Evolutionary conservation across 176 grass and related monocot genomes (phyloP).

Genomic region (Puccinellia tenuiflora): DNA sequence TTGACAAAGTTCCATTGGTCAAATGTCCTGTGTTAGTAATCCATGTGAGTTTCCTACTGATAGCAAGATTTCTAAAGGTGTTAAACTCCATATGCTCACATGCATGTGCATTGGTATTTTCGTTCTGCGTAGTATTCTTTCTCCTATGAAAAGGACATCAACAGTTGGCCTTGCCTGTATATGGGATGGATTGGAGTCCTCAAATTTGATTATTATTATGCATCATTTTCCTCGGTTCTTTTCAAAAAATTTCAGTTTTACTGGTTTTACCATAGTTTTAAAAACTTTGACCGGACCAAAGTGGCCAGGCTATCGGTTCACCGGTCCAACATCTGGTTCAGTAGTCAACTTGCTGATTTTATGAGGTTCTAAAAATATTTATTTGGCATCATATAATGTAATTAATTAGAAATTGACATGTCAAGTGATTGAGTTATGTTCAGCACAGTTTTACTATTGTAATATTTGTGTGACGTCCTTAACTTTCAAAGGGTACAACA

Average conservation of each 20-base stretch:
- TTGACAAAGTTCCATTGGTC: slow-evolving; percentile 87
- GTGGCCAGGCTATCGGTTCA: not conserved
- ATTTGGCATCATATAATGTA: not conserved
- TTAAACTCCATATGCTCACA: slow-evolving; percentile 18
- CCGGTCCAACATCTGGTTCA: not conserved
- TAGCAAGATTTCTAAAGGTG: slow-evolving; percentile 1
- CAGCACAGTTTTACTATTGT: not conserved
- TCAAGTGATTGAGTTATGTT: not conserved
- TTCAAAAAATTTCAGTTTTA: not conserved
- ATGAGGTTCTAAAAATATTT: not conserved
- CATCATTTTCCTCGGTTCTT: not conserved
- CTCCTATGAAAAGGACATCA: not conserved
- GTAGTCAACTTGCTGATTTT: too few relatives aligned
- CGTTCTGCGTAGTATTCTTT: not conserved
- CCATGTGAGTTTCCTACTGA: slow-evolving; percentile 80
- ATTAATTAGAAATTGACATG: not conserved
- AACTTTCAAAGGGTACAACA: not conserved
- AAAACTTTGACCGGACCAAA: not conserved
- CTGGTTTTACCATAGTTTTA: not conserved
- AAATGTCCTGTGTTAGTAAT: slow-evolving; percentile 93
- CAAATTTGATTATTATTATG: slow-evolving; percentile 1
- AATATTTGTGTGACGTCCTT: slow-evolving; percentile 6
- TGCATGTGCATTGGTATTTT: slow-evolving; percentile 15
- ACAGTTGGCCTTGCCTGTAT: not conserved
- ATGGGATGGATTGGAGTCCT: not conserved